Evolutionary conservation across 2,329 filamentous ascomycete genomes (phyloP), one percentile per base, ranked within the genome.

Genomic region (Pochonia chlamydosporia): DNA sequence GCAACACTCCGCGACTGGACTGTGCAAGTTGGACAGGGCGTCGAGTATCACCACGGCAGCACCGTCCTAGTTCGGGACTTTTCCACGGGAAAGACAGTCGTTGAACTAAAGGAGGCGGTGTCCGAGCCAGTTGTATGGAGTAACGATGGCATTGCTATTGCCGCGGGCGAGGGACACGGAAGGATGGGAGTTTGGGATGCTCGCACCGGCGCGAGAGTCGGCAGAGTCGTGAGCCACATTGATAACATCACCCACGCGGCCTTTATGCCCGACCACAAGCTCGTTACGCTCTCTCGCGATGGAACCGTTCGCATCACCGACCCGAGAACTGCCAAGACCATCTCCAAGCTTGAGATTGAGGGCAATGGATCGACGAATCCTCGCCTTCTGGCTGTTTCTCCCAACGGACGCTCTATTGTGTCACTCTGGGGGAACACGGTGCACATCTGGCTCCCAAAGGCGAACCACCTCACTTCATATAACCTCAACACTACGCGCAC

Each of bases 361-460:
- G 41, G 41, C 4, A 24, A 14, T 10, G 55, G 53, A 10, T 54
- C 55, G 13, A 52, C 48, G 26, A 63, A 60, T 40, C 62, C 67
- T 5, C 63, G 62, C 2, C 57, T 61, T 18, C 46, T 72, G 16
- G 59, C 56, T 33, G 63, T 69, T 5, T 63, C 63, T 3, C 51
- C 49, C 1, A 60, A 67, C 44, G 67, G 66, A 21, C 45, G 44
- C 7, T 56, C 63, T 26, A 57, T 71, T 18, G 57, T 64, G 18
- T 67, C 63, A 25, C 55, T 72, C 44, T 71, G 68, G 69, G 66
- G 64, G 42, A 49, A 60, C 1, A 60, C 58, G 7, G 63, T 72
- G 11, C 61, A 69, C 53, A 47, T 65, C 37, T 72, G 69, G 69
- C 47, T 61, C 40, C 62, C 68, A 0, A 48, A 53, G 3, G 54